Evolutionary conservation across 257 asterid species (phyloP).

Genomic region (Nemophila menziesii): DNA sequence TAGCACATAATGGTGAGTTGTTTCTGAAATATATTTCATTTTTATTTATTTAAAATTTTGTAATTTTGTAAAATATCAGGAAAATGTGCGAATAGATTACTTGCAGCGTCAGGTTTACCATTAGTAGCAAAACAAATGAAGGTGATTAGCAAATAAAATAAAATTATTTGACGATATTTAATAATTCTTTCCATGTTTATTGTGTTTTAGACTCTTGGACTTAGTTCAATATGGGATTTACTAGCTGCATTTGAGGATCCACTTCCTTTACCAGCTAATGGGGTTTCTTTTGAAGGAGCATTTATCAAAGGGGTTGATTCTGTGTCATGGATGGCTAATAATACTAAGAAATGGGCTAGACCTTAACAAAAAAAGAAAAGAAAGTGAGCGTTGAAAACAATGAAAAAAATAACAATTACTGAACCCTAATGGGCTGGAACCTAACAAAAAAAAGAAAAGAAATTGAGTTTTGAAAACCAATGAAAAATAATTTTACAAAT

Average conservation of each 20-base stretch:
- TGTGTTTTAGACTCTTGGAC: conserved; percentile 66
- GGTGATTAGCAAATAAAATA: too few relatives aligned
- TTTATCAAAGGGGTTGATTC: conserved; percentile 81
- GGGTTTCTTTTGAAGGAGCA: conserved; percentile 70
- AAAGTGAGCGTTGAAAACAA: too few relatives aligned
- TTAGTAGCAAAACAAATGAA: conserved; percentile 90
- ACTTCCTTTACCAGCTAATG: conserved; percentile 44
- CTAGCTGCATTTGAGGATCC: conserved; percentile 87
- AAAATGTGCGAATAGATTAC: conserved; percentile 91
- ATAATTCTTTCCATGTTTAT: too few relatives aligned
- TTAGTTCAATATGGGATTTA: conserved; percentile 93
- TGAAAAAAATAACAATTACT: too few relatives aligned
- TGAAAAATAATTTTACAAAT: too few relatives aligned
- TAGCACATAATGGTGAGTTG: conserved; percentile 82
- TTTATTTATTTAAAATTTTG: too few relatives aligned
- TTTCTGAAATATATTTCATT: too few relatives aligned
- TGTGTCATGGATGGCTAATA: conserved; percentile 88
- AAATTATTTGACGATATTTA: too few relatives aligned
- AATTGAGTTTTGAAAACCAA: too few relatives aligned
- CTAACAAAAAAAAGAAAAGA: too few relatives aligned
- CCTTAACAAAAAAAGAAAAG: too few relatives aligned
- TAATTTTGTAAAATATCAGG: conserved; percentile 39
- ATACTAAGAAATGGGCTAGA: conserved; percentile 53
- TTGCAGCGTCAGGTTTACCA: conserved; percentile 89
- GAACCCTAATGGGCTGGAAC: too few relatives aligned